These are phyloP conservation scores for Vitis hybrid DNA, from an alignment of 177 flowering plant genomes.

Conservation along the genomic window DNA sequence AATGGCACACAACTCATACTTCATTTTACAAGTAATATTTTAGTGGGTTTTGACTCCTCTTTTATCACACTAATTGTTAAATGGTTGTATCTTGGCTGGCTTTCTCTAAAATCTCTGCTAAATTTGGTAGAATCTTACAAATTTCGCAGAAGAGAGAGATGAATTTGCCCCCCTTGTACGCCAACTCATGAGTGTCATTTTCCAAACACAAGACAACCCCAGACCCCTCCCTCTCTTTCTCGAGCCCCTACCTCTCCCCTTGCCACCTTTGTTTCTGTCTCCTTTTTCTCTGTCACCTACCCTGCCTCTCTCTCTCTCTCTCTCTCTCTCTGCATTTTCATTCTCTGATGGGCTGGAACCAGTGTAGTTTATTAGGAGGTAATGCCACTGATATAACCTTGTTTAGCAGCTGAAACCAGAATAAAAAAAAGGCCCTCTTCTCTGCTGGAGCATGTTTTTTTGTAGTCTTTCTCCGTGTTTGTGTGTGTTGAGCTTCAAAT, in stretches of 20 bases:
- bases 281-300: slow-evolving; percentile 14
- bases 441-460: too few relatives aligned
- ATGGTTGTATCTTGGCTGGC: too few relatives aligned
- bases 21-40: slow-evolving; percentile 5
- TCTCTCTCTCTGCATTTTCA: neutral
- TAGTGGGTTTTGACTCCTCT: slow-evolving; percentile 36
- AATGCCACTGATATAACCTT: neutral
- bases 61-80: slow-evolving; percentile 22
- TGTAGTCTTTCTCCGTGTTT: too few relatives aligned
- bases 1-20: too few relatives aligned
- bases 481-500: too few relatives aligned
- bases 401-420: neutral
- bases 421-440: too few relatives aligned
- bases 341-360: neutral
- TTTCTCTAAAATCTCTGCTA: slow-evolving; percentile 11
- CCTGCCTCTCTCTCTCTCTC: neutral
- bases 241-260: slow-evolving; percentile 42
- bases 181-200: slow-evolving; percentile 7
- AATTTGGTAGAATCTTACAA: neutral
- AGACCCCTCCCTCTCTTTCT: slow-evolving; percentile 30
- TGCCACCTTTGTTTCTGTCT: slow-evolving; percentile 1
- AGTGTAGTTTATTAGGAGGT: neutral
- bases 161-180: neutral
- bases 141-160: neutral
- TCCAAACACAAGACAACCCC: slow-evolving; percentile 11